These are phyloP conservation scores for Colletotrichum coccodes DNA, from an alignment of 2,329 filamentous ascomycete genomes.

Conservation along the genomic window DNA sequence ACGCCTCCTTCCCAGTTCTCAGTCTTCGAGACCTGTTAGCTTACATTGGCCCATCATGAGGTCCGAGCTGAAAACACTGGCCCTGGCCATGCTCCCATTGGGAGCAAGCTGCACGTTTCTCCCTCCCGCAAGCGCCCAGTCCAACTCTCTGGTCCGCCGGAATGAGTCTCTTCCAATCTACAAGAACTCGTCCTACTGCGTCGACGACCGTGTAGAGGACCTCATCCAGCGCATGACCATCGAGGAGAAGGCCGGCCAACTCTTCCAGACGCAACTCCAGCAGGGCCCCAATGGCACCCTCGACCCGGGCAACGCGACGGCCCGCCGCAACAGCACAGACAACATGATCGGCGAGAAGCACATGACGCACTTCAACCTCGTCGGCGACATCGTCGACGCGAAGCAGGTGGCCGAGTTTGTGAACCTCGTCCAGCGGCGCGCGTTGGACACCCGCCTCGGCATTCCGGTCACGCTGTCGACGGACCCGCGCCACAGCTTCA, in stretches of 20 bases:
- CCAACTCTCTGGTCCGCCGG: not conserved
- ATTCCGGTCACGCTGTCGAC: constrained; percentile 60
- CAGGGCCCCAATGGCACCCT: constrained; percentile 36
- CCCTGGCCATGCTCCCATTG: constrained; percentile 4
- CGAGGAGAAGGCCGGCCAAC: constrained; percentile 58
- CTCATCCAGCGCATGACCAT: constrained; percentile 56
- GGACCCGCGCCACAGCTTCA: constrained; percentile 58
- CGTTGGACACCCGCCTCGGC: constrained; percentile 55
- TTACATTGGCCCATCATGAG: constrained; percentile 1
- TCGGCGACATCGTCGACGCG: constrained; percentile 53
- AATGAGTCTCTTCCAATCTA: constrained; percentile 28
- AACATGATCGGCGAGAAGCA: constrained; percentile 44
- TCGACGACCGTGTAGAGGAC: constrained; percentile 58
- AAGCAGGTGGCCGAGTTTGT: constrained; percentile 47
- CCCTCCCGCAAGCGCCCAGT: too few relatives aligned
- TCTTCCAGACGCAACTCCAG: constrained; percentile 53
- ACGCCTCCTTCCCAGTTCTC: not conserved
- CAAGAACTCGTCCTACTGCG: constrained; percentile 47
- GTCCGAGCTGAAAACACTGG: not conserved
- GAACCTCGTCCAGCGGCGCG: constrained; percentile 53
- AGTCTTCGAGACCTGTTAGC: too few relatives aligned
- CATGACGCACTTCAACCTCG: constrained; percentile 58
- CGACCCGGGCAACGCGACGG: constrained; percentile 13
- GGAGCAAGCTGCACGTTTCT: not conserved
- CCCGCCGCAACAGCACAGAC: constrained; percentile 39